Percentiles rank a stretch among this genome's conserved stretches.
Evolutionary conservation across 1,284 basidiomycete genomes (phyloP).

Genomic region (Fistulinella staudtii): DNA sequence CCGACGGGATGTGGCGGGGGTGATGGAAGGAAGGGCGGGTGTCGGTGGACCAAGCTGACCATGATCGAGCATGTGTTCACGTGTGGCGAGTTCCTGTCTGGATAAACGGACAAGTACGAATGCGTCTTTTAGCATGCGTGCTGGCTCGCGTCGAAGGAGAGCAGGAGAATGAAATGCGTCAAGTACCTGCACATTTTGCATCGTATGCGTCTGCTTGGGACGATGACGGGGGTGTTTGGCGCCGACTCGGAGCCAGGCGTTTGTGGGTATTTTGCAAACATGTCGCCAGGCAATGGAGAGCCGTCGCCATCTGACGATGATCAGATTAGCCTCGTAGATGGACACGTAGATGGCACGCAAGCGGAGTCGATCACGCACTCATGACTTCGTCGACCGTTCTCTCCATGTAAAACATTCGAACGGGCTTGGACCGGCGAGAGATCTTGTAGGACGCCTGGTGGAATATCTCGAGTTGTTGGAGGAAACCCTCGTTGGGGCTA

Average conservation of each 20-base stretch:
- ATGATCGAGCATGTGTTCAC: constrained; percentile 91
- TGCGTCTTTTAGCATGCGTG: constrained; percentile 1
- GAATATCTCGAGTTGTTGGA: constrained; percentile 75
- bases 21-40: constrained; percentile 42
- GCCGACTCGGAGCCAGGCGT: constrained; percentile 56
- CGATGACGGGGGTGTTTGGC: constrained; percentile 52
- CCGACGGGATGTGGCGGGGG: constrained; percentile 50
- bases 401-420: constrained; percentile 79
- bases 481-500: constrained; percentile 79
- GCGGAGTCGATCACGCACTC: constrained; percentile 47
- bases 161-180: neutral
- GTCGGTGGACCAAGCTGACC: constrained; percentile 70
- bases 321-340: constrained; percentile 8
- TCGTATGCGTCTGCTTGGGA: constrained; percentile 63
- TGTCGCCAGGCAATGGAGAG: constrained; percentile 52
- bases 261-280: constrained; percentile 73
- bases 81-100: constrained; percentile 79
- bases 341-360: neutral
- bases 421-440: constrained; percentile 63
- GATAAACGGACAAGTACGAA: neutral
- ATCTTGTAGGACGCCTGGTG: constrained; percentile 68
- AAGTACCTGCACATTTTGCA: constrained; percentile 86
- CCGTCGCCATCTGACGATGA: constrained; percentile 64
- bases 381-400: constrained; percentile 69
- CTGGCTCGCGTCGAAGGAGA: no score